phyloP scores from a whole-genome alignment of 306 rosid species.

The Cicer chorassanicum region DNA sequence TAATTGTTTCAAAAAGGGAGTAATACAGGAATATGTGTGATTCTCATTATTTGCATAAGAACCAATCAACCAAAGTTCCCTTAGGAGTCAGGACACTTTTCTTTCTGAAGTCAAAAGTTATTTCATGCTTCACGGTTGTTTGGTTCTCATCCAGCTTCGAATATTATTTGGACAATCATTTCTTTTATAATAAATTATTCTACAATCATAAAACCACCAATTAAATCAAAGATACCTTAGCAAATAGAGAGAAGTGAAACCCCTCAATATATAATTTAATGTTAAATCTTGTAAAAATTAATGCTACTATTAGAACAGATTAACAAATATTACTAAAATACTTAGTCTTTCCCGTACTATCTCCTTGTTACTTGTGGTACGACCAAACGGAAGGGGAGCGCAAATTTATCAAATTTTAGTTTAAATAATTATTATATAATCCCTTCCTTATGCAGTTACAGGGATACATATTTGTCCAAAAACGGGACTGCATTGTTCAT shows the following conservation, averaged over 20 bases:
- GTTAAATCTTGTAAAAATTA: background rate
- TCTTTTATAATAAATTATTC: too few species aligned
- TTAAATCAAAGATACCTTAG: slow-evolving; percentile 12
- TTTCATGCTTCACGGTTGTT: slow-evolving; percentile 27
- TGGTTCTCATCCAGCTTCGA: slow-evolving; percentile 28
- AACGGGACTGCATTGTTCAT: background rate
- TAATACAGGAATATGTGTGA: slow-evolving; percentile 45
- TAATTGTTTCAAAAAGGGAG: slow-evolving; percentile 38
- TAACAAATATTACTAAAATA: too few species aligned
- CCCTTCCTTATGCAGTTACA: too few species aligned
- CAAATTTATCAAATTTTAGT: background rate
- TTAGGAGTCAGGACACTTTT: slow-evolving; percentile 20
- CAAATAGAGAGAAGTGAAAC: background rate
- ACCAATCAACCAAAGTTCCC: slow-evolving; percentile 48
- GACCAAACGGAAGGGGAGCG: background rate
- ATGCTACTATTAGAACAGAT: too few species aligned
- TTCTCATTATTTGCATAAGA: slow-evolving; percentile 46
- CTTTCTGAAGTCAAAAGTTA: background rate
- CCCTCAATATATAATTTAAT: background rate
- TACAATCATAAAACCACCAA: slow-evolving; percentile 1
- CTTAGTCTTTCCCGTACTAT: background rate
- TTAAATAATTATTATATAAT: too few species aligned
- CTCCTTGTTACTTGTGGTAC: too few species aligned
- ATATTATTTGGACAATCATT: background rate
- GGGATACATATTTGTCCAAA: slow-evolving; percentile 11